Evolutionary conservation across 2,329 filamentous ascomycete species (phyloP), one percentile per base, ranked within the genome.

Genomic region (Cladosporium cucumerinum): DNA sequence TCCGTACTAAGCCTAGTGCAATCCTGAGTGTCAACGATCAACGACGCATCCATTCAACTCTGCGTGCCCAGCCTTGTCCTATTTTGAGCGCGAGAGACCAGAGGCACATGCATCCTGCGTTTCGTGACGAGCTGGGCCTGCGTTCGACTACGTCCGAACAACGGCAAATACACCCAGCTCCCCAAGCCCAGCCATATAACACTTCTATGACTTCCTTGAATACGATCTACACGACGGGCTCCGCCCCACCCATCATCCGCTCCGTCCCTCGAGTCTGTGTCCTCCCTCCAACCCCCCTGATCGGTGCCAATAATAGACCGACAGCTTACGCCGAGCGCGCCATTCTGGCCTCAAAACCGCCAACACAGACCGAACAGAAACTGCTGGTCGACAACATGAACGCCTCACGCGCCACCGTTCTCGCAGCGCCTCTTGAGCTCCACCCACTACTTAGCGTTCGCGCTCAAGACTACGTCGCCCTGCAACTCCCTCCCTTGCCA

Each of bases 331-430:
- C 23, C 4, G 48, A 54, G 16, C 32, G 32, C 23, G 11, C 59
- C 14, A 39, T 61, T 16, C 30, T 28, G 7, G 43, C 59, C n/a
- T 26, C 32, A 23, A 39, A 39, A 28, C 59, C 48, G 14, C 59
- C 60, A 7, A 28, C 30, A 14, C 32, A 46, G 23, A 14, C 25
- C 23, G 59, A 66, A 10, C 51, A 63, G 16, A 52, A 23, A 12
- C n/a, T n/a, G n/a, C 55, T 66, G 5, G 21, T 64, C 32, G 36
- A 30, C 2, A 55, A 16, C 39, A 46, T 66, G 34, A 66, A 66
- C 65, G 23, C 46, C 49, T 55, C 51, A 5, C 65, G 65, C 25
- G 61, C 52, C 5, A 34, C 26, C 12, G 65, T 36, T 12, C 36
- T 11, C 18, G 30, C 8, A 10, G 18, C 7, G 4, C 65, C 65